Percentiles rank a stretch among this genome's conserved stretches.
Evolutionary conservation across 306 rosid species (phyloP).

Genomic region (Castanea crenata): DNA sequence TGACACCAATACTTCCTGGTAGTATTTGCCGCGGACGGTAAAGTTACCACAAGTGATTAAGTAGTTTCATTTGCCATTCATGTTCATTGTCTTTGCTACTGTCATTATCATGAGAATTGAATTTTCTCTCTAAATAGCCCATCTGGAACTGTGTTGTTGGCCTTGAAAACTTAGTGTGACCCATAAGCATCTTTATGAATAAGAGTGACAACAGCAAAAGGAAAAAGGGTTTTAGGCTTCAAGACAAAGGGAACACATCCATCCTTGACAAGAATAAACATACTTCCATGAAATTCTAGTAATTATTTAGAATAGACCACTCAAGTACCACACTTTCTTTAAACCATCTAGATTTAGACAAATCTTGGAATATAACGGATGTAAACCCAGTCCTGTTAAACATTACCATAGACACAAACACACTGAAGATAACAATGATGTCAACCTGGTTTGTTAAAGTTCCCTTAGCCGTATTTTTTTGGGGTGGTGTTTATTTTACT

Average conservation of each 20-base stretch:
- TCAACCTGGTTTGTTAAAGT: not conserved
- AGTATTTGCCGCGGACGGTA: not conserved
- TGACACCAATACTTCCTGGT: no score
- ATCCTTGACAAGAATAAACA: not conserved
- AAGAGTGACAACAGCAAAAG: conserved; percentile 9
- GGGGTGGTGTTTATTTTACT: no score
- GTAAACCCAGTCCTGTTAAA: not conserved
- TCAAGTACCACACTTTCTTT: not conserved
- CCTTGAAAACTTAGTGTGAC: conserved; percentile 8
- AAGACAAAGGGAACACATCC: conserved; percentile 18
- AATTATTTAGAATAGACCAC: not conserved
- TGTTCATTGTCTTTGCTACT: no score
- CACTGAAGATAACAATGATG: no score
- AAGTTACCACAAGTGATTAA: not conserved
- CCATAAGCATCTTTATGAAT: conserved; percentile 25
- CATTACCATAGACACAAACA: not conserved
- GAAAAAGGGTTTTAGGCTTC: conserved; percentile 12
- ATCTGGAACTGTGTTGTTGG: not conserved
- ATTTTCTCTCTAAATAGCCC: not conserved
- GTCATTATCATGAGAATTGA: not conserved
- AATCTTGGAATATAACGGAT: not conserved
- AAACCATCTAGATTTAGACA: not conserved
- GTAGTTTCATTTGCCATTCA: no score
- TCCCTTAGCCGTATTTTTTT: no score
- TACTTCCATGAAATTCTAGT: not conserved